Evolutionary conservation across 495 filamentous ascomycete genomes (phyloP), one percentile per base, ranked within the genome.

Genomic region (Neurospora sp.): DNA sequence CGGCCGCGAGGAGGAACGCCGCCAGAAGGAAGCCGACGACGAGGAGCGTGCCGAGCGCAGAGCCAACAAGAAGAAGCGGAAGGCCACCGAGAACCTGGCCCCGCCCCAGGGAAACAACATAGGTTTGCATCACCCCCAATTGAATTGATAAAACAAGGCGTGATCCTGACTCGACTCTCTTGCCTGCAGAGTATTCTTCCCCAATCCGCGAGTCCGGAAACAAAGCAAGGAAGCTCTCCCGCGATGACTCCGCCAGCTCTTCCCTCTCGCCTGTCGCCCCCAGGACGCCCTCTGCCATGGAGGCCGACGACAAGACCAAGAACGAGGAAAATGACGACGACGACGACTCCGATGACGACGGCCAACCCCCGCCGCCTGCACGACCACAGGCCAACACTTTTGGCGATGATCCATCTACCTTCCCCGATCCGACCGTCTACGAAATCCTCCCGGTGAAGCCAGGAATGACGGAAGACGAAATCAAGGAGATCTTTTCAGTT

Each of bases 351-450:
- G 89, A 89, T 87, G 87, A 85, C 82, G 91, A 93, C 77, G 94
- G 94, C 79, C 92, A 91, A 6, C 87, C 91, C n/a, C 92, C 94
- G 1, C 89, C 90, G 14, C 90, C 92, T 27, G 87, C 92, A 38
- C 84, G 93, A 35, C 88, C 93, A 38, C 90, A 94, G 72, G 89
- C 81, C 72, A 84, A 96, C 76, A 91, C 92, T 2, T 97, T 99
- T 77, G 95, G 94, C 45, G 90, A 96, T 12, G 93, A 98, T 78
- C 94, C 94, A 0, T 89, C 92, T n/a, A 92, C 89, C 22, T 97
- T 94, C 75, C 91, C 93, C 75, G 96, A 99, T 78, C 93, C 94
- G 0, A 98, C 94, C 44, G 86, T 98, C 69, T 99, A 99, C 82
- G 91, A 98, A 72, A 97, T 99, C 72, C 90, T 91, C 16, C 86